These are phyloP conservation scores for Diutina neorugosa DNA, from an alignment of 1,139 yeast species.

Conservation along the genomic window DNA sequence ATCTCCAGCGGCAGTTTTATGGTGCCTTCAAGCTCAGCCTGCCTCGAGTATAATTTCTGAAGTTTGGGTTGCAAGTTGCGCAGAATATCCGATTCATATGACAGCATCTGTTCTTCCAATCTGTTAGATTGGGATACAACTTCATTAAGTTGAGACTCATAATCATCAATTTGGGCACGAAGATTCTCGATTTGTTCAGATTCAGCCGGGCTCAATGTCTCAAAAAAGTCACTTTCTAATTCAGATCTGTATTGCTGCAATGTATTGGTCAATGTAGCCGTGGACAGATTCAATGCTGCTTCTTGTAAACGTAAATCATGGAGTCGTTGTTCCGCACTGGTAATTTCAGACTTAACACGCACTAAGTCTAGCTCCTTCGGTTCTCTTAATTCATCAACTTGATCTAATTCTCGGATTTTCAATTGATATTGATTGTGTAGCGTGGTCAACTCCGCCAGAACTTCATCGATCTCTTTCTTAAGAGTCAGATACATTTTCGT, in stretches of 20 bases:
- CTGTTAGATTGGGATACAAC: conserved; percentile 18
- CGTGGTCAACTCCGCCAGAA: conserved; percentile 18
- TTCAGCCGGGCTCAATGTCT: conserved; percentile 34
- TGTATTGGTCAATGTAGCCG: conserved; percentile 17
- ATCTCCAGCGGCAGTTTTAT: not conserved
- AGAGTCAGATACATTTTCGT: conserved; percentile 4
- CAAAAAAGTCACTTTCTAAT: conserved; percentile 39
- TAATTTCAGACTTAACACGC: conserved; percentile 26
- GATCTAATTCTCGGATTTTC: not conserved
- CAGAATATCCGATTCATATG: conserved; percentile 36
- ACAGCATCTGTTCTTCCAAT: conserved; percentile 21
- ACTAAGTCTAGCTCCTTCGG: conserved; percentile 17
- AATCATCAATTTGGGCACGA: conserved; percentile 22
- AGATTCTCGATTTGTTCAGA: conserved; percentile 24
- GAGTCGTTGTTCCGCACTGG: conserved; percentile 31
- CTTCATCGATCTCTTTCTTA: conserved; percentile 12
- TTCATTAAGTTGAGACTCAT: conserved; percentile 30
- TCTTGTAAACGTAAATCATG: conserved; percentile 13
- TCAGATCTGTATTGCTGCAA: conserved; percentile 38
- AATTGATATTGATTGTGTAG: conserved; percentile 20
- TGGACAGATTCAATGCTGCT: conserved; percentile 15
- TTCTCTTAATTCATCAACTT: not conserved
- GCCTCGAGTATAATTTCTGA: conserved; percentile 24
- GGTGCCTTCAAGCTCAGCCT: not conserved
- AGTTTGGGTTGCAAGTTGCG: conserved; percentile 45